Conservation (phyloP, 2,329 filamentous ascomycete species). For the Fusarium sp. region DNA sequence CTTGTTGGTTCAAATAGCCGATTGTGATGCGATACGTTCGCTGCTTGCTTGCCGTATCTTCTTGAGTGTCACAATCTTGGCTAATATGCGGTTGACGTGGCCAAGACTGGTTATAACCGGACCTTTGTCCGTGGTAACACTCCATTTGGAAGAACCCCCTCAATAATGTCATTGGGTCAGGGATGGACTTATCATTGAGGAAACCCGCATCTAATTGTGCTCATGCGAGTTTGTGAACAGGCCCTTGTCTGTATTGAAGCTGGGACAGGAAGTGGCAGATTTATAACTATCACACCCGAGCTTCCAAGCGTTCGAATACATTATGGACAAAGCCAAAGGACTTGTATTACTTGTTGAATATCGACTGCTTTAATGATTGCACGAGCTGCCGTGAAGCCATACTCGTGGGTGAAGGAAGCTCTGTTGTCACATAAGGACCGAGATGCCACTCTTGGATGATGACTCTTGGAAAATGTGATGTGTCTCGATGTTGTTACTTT, state of each 20-base stretch:
- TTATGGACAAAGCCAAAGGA: neutral
- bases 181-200: neutral
- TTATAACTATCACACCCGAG: neutral
- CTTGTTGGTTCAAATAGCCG: neutral
- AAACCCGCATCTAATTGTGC: neutral
- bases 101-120: neutral
- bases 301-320: neutral
- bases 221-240: neutral
- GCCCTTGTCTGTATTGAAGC: neutral
- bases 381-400: neutral
- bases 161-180: neutral
- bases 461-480: neutral
- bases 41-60: neutral
- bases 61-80: neutral
- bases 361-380: neutral
- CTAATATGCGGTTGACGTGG: neutral
- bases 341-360: neutral
- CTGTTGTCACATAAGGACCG: neutral
- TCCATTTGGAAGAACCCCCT: neutral
- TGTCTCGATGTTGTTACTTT: neutral
- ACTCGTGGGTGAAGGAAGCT: neutral
- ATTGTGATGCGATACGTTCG: neutral
- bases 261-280: neutral
- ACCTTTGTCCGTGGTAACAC: neutral
- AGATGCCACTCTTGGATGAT: neutral